phyloP scores from a whole-genome alignment of 192 early-diverging fungal species.

The Podila verticillata region DNA sequence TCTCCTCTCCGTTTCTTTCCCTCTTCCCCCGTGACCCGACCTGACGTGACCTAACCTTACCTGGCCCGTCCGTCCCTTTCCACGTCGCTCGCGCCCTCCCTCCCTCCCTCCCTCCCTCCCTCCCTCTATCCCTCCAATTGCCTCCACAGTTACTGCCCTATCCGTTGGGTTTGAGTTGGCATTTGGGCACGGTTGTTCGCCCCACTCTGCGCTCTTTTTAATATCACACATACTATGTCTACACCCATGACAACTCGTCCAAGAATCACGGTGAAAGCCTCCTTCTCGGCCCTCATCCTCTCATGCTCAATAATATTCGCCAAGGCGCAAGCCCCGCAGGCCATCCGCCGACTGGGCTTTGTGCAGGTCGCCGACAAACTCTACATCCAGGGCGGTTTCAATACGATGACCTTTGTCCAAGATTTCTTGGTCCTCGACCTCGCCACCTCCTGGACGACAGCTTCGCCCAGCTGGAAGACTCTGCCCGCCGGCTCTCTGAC shows the following conservation, averaged over 20 bases:
- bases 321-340: neutral
- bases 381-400: conserved; percentile 38
- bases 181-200: neutral
- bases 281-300: neutral
- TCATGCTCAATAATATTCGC: too few species aligned
- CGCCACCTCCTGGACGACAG: conserved; percentile 8
- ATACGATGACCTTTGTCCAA: neutral
- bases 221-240: neutral
- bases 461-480: neutral
- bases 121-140: neutral
- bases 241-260: neutral
- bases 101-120: neutral
- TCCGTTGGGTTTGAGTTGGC: neutral
- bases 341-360: conserved; percentile 18
- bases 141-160: conserved; percentile 1
- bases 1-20: neutral
- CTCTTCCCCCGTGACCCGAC: too few species aligned
- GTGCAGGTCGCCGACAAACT: conserved; percentile 4
- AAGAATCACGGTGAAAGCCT: neutral
- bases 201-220: neutral
- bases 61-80: too few species aligned
- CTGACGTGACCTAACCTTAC: too few species aligned
- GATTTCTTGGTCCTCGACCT: conserved; percentile 21
- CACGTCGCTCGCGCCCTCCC: too few species aligned
- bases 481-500: conserved; percentile 5